Evolutionary conservation across 2,329 filamentous ascomycete species (phyloP), one percentile per base, ranked within the genome.

Genomic region (Neonectria magnoliae): DNA sequence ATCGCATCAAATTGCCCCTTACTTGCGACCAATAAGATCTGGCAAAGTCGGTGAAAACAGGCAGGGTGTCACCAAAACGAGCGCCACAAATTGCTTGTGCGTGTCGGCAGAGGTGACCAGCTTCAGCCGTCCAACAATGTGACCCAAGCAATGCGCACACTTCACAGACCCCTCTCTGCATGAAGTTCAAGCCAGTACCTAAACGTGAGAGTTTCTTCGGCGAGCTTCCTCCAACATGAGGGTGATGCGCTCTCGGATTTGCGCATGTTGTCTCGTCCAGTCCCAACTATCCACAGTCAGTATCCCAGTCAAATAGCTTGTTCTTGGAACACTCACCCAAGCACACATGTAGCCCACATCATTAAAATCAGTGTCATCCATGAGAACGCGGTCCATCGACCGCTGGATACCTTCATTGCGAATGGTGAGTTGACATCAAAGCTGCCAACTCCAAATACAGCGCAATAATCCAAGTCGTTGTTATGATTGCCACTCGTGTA

Each of bases 81-180:
- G 16, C 42, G 57, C 50, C 50, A 60, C 57, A 51, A 33, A 22
- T 20, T 29, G 29, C 16, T 38, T 45, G 29, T 53, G 31, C 33
- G 22, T 29, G 31, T 45, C 47, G 38, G 29, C 45, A 36, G 22
- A 48, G 47, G 27, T 20, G 47, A 41, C 14, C 33, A 27, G 18
- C 9, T 53, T 38, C 33, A 11, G 18, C 50, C 31, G n/a, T 52
- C 31, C 20, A 52, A 13, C 31, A 50, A 52, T 27, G 20, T 27
- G 18, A 52, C 36, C 25, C 38, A 41, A 31, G 36, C 36, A 41
- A 41, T 16, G 6, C 38, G 8, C 8, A n/a, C 18, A 41, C n/a
- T 9, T 10, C 38, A 3, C 13, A 18, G n/a, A 10, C 38, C 38
- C 38, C 20, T 5, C 16, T 42, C n/a, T 9, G 31, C 27, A 31